Base-by-base conservation (phyloP, 2,329 filamentous ascomycete genomes). In the Venturia carpophila region DNA sequence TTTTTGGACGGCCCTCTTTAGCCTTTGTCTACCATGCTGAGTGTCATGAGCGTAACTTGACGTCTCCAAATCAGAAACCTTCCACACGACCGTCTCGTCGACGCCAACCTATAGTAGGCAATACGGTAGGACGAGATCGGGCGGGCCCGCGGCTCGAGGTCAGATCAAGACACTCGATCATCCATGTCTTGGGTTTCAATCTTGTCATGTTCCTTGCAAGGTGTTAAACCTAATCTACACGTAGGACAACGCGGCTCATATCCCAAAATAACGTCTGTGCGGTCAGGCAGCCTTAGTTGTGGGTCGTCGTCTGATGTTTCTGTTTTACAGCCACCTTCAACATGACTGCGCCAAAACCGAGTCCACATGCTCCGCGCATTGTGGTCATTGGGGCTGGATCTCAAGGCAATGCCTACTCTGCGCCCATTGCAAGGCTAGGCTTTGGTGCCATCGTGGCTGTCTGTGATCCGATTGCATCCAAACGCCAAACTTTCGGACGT, bases 391-490 rank as follows among this genome's bases (percentile, higher is more conserved):
- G 76, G 39, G 76, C 73, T 17, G 76, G 76, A 27, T 74, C 72
- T 39, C 72, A 75, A 13, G 76, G 76, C 42, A 70, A 70, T 5
- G 71, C 74, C 0, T 78, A 78, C 63, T 74, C 75, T 10, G 0
- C 55, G 70, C 1, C 62, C 67, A 55, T 65, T 45, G 42, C 30
- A n/a, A 56, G 34, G 15, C 47, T 37, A 71, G 13, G 74, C 73
- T 65, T 27, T 17, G 90, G 88, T 6, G 73, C 87, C 39, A 84
- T 97, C 67, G 84, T 83, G 24, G 90, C 90, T 34, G 85, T 99
- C n/a, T 91, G 89, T 27, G 94, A 97, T 70, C 91, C 92, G 0
- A 80, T 91, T 69, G 74, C 81, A 15, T 94, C 87, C 76, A 95
- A 96, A 76, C 85, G 93, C 5, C 78, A 82, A 55, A 80, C 83